Percentiles rank a stretch among this genome's conserved stretches.
phyloP scores from a whole-genome alignment of 768 basidiomycete species.

The Lactarius sanguifluus region DNA sequence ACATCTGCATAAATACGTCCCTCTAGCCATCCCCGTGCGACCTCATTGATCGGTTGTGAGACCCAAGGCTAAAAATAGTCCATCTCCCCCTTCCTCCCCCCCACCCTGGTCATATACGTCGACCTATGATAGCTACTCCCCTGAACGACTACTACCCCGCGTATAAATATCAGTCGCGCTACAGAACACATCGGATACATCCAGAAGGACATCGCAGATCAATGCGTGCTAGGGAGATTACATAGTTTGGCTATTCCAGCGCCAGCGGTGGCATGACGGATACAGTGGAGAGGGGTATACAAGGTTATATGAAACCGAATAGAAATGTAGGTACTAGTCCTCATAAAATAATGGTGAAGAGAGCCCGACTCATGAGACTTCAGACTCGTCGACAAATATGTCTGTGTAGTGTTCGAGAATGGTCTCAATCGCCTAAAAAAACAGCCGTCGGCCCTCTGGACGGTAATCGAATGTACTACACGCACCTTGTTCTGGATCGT shows the following conservation, averaged over 20 bases:
- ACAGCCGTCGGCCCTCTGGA: not conserved
- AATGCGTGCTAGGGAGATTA: conserved; percentile 23
- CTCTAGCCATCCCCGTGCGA: conserved; percentile 8
- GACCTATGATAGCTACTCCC: not conserved
- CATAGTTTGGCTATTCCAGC: conserved; percentile 20
- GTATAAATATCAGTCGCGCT: conserved; percentile 1
- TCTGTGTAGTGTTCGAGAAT: conserved; percentile 92
- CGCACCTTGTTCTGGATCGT: conserved; percentile 69
- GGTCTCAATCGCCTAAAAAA: conserved; percentile 82
- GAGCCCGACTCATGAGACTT: conserved; percentile 36
- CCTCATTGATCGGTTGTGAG: not conserved
- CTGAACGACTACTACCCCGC: not conserved
- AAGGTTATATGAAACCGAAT: conserved; percentile 23
- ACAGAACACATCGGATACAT: conserved; percentile 18
- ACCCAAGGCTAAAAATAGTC: not conserved
- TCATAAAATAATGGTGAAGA: conserved; percentile 32
- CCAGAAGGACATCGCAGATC: conserved; percentile 8
- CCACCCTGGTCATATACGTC: no score
- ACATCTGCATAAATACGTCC: not conserved
- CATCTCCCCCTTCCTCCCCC: not conserved
- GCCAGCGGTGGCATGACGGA: conserved; percentile 16
- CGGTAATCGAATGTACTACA: not conserved
- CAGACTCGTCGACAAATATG: conserved; percentile 92
- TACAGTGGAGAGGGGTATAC: conserved; percentile 24
- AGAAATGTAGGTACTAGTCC: conserved; percentile 28